Conservation (phyloP, 2,329 filamentous ascomycete species). For the Sarocladium kiliense region DNA sequence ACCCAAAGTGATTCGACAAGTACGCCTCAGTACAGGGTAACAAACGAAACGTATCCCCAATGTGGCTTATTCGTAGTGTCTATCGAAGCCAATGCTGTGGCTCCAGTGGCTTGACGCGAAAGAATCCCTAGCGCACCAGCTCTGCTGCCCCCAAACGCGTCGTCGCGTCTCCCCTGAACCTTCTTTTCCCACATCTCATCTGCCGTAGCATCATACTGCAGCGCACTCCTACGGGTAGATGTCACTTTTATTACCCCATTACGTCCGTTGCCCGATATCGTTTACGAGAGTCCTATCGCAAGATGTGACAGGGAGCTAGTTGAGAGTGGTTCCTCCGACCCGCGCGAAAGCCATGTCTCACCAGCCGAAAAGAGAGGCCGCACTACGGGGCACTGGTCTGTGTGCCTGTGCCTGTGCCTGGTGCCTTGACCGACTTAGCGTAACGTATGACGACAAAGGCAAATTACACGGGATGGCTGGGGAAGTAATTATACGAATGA, state of each 20-base stretch:
- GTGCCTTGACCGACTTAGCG: background rate
- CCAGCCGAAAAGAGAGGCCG: background rate
- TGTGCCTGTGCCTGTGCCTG: background rate
- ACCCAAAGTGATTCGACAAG: too few relatives aligned
- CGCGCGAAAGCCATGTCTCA: slow-evolving; percentile 7
- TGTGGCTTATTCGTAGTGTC: background rate
- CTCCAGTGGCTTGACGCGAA: background rate
- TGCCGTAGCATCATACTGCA: background rate
- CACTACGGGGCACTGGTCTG: background rate
- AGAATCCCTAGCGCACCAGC: background rate
- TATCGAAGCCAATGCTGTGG: background rate
- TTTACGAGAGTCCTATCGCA: background rate
- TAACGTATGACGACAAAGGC: slow-evolving; percentile 2
- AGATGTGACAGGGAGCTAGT: background rate
- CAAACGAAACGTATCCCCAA: too few relatives aligned
- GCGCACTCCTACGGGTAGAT: too few relatives aligned
- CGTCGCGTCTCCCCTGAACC: slow-evolving; percentile 8
- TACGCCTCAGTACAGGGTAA: too few relatives aligned
- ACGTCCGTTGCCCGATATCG: background rate
- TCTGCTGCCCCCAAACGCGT: background rate
- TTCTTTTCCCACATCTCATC: background rate
- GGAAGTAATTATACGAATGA: background rate
- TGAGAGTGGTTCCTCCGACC: background rate
- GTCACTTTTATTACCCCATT: too few relatives aligned
- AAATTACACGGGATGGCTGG: slow-evolving; percentile 2